Evolutionary conservation across 495 filamentous ascomycete genomes (phyloP).

Genomic region (Tetracladium marchalianum): DNA sequence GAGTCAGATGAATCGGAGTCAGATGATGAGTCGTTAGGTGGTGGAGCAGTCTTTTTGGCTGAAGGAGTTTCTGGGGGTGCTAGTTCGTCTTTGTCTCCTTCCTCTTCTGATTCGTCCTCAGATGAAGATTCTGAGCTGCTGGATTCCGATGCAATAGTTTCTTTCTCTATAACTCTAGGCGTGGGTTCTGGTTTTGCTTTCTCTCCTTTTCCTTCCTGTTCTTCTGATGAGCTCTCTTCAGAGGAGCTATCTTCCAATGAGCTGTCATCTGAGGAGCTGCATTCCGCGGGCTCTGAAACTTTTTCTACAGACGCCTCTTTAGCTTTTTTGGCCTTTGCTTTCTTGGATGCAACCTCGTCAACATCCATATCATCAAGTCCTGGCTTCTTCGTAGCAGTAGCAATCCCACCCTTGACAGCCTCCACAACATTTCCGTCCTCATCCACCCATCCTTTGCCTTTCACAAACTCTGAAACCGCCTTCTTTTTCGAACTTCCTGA

Average conservation of each 20-base stretch:
- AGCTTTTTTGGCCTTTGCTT: constrained; percentile 7
- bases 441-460: constrained; percentile 87
- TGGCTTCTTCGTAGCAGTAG: neutral
- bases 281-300: constrained; percentile 1
- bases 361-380: constrained; percentile 1
- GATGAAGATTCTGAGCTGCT: constrained; percentile 5
- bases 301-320: constrained; percentile 9
- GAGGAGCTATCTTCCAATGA: constrained; percentile 6
- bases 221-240: constrained; percentile 11
- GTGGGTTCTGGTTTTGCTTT: neutral
- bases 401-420: constrained; percentile 23
- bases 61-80: constrained; percentile 5
- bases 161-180: constrained; percentile 7
- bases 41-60: neutral
- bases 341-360: neutral
- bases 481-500: constrained; percentile 21
- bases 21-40: neutral
- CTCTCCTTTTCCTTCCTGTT: constrained; percentile 12
- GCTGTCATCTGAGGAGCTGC: constrained; percentile 2
- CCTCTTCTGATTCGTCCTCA: constrained; percentile 8
- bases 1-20: neutral
- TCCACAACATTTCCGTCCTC: constrained; percentile 68
- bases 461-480: constrained; percentile 44
- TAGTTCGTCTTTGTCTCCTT: constrained; percentile 12
- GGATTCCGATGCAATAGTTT: constrained; percentile 12